phyloP scores from a whole-genome alignment of 257 asterid genomes.

The Ilex asprella region DNA sequence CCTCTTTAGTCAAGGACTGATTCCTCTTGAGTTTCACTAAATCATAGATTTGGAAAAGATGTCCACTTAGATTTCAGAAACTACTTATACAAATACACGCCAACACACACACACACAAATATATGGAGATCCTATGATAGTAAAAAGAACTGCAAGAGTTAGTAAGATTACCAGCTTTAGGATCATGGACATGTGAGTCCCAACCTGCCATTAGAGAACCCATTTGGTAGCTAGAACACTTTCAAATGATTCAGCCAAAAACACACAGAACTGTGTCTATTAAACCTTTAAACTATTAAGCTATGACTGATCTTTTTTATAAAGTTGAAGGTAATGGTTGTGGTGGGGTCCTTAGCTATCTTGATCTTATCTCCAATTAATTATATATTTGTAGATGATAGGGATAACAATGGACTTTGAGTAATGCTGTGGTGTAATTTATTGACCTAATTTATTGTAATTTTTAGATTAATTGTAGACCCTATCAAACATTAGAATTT shows the following conservation, averaged over 20 bases:
- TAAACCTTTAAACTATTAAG: neutral
- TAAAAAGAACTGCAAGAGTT: neutral
- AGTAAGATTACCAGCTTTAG: conserved; percentile 38
- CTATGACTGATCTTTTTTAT: neutral
- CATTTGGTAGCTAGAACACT: conserved; percentile 24
- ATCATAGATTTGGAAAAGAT: neutral
- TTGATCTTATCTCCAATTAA: neutral
- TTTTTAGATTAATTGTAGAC: too few relatives aligned
- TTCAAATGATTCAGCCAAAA: neutral
- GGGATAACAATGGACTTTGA: neutral
- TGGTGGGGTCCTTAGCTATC: neutral
- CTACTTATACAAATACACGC: neutral
- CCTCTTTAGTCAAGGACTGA: conserved; percentile 66
- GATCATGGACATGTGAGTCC: conserved; percentile 51
- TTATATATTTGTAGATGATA: too few relatives aligned
- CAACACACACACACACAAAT: neutral
- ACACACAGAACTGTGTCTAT: neutral
- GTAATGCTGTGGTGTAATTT: too few relatives aligned
- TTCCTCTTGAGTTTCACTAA: conserved; percentile 46
- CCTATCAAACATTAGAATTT: too few relatives aligned
- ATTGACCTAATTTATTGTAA: too few relatives aligned
- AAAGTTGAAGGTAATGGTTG: neutral
- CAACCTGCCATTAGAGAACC: conserved; percentile 98
- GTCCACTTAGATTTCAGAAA: too few relatives aligned
- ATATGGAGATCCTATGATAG: neutral